Percentiles rank a stretch among this genome's conserved stretches.
phyloP scores from a whole-genome alignment of 257 asterid genomes.

The Nicotiana knightiana region DNA sequence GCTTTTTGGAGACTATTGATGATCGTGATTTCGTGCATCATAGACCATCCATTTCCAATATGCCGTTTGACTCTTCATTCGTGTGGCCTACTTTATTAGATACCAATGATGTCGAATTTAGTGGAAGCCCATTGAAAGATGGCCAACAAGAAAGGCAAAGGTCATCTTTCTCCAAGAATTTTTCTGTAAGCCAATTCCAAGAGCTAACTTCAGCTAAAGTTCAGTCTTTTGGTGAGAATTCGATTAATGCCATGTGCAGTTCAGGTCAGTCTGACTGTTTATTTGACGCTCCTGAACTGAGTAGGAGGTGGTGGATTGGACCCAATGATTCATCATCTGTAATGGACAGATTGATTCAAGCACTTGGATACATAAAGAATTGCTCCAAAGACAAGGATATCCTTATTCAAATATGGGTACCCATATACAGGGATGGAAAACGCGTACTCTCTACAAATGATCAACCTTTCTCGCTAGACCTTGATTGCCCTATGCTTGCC shows the following conservation, averaged over 20 bases:
- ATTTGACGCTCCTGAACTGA: constrained; percentile 30
- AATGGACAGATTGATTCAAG: constrained; percentile 58
- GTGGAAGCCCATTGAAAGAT: constrained; percentile 21
- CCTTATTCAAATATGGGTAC: constrained; percentile 90
- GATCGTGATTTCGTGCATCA: constrained; percentile 47
- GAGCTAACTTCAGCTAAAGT: not conserved
- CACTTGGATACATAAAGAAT: constrained; percentile 50
- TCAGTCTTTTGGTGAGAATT: constrained; percentile 26
- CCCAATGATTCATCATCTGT: constrained; percentile 58
- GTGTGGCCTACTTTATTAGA: constrained; percentile 47
- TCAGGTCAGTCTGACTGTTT: constrained; percentile 21
- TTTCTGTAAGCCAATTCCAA: too few species aligned
- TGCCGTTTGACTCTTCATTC: constrained; percentile 60
- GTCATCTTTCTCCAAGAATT: too few species aligned
- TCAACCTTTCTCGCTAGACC: constrained; percentile 59
- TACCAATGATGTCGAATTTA: constrained; percentile 21
- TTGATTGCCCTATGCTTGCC: constrained; percentile 57
- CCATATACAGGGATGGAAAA: constrained; percentile 52
- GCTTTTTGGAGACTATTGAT: constrained; percentile 71
- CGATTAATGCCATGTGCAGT: constrained; percentile 15
- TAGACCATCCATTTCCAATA: constrained; percentile 33
- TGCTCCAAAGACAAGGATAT: constrained; percentile 43
- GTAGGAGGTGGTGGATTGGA: constrained; percentile 62
- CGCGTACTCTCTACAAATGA: constrained; percentile 56
- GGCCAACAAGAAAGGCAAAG: constrained; percentile 43